A percentile compares a stretch with the other conserved stretches of the same genome.
phyloP scores from a whole-genome alignment of 306 rosid genomes.

The Citrullus colocynthis region DNA sequence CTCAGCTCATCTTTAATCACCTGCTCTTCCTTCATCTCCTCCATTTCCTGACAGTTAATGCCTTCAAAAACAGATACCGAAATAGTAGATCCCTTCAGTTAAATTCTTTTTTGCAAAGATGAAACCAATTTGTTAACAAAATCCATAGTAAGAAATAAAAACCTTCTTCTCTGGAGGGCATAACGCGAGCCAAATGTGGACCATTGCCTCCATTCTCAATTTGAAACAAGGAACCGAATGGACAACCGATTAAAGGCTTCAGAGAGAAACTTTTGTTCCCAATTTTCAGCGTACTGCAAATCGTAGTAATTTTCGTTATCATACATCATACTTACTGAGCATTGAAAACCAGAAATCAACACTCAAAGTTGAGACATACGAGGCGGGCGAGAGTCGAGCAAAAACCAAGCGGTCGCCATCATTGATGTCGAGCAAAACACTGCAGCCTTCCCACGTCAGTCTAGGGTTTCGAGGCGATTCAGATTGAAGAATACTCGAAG shows the following conservation, averaged over 20 bases:
- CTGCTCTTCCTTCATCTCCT: constrained; percentile 15
- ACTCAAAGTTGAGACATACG: constrained; percentile 28
- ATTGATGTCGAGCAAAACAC: constrained; percentile 84
- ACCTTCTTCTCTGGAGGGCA: constrained; percentile 42
- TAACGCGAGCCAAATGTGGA: constrained; percentile 29
- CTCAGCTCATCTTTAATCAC: constrained; percentile 29
- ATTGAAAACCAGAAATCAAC: background rate
- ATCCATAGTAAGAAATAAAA: background rate
- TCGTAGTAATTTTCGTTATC: background rate
- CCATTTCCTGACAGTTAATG: constrained; percentile 22
- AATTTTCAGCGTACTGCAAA: constrained; percentile 66
- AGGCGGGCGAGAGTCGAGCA: constrained; percentile 68
- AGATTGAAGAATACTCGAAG: constrained; percentile 8
- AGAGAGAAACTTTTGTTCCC: constrained; percentile 72
- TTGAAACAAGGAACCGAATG: constrained; percentile 72
- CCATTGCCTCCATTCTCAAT: constrained; percentile 45
- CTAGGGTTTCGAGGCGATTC: constrained; percentile 22
- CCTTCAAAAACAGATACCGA: constrained; percentile 14
- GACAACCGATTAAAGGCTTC: constrained; percentile 56
- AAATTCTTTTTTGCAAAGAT: background rate
- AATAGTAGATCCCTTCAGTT: background rate
- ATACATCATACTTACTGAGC: background rate
- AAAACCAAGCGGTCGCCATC: constrained; percentile 88
- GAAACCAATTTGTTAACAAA: background rate
- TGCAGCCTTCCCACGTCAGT: constrained; percentile 78